phyloP scores from a whole-genome alignment of 805 yeast species.

The Debaryomyces prosopidis region DNA sequence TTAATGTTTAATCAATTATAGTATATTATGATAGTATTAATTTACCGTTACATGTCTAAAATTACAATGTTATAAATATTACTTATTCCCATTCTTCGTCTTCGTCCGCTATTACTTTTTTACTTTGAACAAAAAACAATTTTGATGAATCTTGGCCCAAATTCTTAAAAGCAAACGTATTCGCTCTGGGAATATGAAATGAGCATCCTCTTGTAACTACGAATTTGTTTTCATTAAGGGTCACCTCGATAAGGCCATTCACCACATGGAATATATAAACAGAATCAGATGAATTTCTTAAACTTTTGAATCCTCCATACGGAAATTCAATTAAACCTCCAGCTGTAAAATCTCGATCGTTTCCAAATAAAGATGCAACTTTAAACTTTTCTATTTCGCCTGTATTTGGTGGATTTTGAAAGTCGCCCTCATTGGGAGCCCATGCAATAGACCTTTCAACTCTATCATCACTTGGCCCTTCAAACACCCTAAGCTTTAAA shows the following conservation, averaged over 20 bases:
- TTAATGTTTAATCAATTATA: slow-evolving; percentile 1
- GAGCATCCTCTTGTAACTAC: slow-evolving; percentile 71
- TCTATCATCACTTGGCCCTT: slow-evolving; percentile 39
- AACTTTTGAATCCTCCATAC: slow-evolving; percentile 56
- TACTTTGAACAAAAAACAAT: slow-evolving; percentile 70
- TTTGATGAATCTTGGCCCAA: slow-evolving; percentile 57
- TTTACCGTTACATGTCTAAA: neutral
- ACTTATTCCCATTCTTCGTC: slow-evolving; percentile 9
- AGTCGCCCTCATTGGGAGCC: slow-evolving; percentile 58
- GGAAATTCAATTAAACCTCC: slow-evolving; percentile 75
- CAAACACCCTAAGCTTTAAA: slow-evolving; percentile 50
- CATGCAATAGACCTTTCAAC: slow-evolving; percentile 54
- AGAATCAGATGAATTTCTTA: slow-evolving; percentile 62
- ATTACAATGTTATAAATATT: slow-evolving; percentile 7
- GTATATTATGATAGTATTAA: neutral
- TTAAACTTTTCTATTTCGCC: slow-evolving; percentile 53
- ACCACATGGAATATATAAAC: slow-evolving; percentile 75
- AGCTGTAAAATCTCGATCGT: slow-evolving; percentile 63
- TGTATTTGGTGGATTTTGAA: slow-evolving; percentile 33
- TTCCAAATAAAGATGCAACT: slow-evolving; percentile 64
- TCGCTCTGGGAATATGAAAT: slow-evolving; percentile 78
- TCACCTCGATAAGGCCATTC: slow-evolving; percentile 68
- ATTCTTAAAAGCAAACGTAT: slow-evolving; percentile 68
- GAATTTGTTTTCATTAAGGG: slow-evolving; percentile 58
- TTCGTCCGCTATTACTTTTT: slow-evolving; percentile 9